A percentile compares a stretch with the other conserved stretches of the same genome.
phyloP scores from a whole-genome alignment of 31 red algal species.

The Bonnemaisonia californica region DNA sequence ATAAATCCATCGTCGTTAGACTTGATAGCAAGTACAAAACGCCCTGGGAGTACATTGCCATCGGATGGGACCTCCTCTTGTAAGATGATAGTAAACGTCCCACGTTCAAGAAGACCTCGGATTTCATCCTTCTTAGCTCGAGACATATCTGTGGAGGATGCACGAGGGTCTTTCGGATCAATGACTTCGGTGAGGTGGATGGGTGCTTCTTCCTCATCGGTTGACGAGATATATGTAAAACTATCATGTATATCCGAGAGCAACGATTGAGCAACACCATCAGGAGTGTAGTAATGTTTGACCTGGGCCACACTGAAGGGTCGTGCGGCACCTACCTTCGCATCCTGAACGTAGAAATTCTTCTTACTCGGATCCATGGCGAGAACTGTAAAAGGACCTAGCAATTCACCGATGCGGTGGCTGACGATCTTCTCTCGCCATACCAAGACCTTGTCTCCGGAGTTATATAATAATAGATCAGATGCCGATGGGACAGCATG shows the following conservation, averaged over 20 bases:
- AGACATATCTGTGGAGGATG: not conserved
- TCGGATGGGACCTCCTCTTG: not conserved
- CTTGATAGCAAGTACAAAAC: too few species aligned
- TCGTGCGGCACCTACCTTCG: not conserved
- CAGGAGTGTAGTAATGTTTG: not conserved
- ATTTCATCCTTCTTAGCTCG: not conserved
- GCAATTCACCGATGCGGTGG: slow-evolving; percentile 1
- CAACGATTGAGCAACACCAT: not conserved
- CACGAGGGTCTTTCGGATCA: not conserved
- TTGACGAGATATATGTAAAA: too few species aligned
- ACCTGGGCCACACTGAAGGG: slow-evolving; percentile 20
- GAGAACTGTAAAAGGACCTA: not conserved
- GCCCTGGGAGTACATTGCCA: slow-evolving; percentile 12
- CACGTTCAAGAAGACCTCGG: not conserved
- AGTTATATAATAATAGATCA: slow-evolving; percentile 3
- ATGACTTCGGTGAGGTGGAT: too few species aligned
- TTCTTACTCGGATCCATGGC: not conserved
- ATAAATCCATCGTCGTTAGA: not conserved
- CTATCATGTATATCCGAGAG: too few species aligned
- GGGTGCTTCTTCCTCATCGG: too few species aligned
- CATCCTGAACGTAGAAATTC: not conserved
- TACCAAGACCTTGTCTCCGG: slow-evolving; percentile 12
- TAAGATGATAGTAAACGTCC: slow-evolving; percentile 4
- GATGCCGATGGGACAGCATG: slow-evolving; percentile 5
- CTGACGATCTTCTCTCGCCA: slow-evolving; percentile 5